Evolutionary conservation across 306 rosid genomes (phyloP), one percentile per base, ranked within the genome.

Genomic region (Luffa acutangula): DNA sequence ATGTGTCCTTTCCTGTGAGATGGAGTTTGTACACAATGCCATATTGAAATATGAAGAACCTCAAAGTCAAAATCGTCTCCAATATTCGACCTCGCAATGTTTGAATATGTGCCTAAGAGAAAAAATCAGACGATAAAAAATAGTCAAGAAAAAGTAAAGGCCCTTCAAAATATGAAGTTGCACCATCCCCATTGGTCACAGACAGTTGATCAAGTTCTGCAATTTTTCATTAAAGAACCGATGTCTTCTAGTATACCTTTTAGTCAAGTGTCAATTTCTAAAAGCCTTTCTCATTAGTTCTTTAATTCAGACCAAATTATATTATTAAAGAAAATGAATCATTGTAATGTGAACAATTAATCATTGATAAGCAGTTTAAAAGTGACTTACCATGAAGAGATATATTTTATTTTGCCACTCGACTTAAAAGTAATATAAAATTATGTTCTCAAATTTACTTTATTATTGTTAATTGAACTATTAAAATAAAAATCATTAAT

Each of bases 1-100:
- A 95, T 84, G 91, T 95, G 79, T 88, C 82, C 1, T 85, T 85
- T 81, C 88, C 94, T 0, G 97, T 91, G 58, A 93, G 89, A 81
- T 93, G 86, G 69, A 95, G 91, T 87, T 95, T 95, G 86, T 95
- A 95, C 48, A 95, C 99, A 77, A 93, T 58, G 65, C 99, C 99
- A 71, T 89, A 95, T 80, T 95, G 97, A 86, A 95, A 95, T 33
- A 90, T 0, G 21, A 93, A 77, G 88, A 95, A 95, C 85, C 99
- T 93, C 78, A 82, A 43, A 80, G 97, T 95, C 87, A 95, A 88
- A 85, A 93, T 85, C 51, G 99, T 91, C 86, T 95, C 99, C 87
- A 95, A 83, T 78, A 95, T 88, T 80, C 97, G 96, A 73, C 99
- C 97, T 83, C 99, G 87, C 77, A 84, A 53, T 54, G 96, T 95